Conservation (phyloP, 768 basidiomycete genomes). For the Suillus subaureus region DNA sequence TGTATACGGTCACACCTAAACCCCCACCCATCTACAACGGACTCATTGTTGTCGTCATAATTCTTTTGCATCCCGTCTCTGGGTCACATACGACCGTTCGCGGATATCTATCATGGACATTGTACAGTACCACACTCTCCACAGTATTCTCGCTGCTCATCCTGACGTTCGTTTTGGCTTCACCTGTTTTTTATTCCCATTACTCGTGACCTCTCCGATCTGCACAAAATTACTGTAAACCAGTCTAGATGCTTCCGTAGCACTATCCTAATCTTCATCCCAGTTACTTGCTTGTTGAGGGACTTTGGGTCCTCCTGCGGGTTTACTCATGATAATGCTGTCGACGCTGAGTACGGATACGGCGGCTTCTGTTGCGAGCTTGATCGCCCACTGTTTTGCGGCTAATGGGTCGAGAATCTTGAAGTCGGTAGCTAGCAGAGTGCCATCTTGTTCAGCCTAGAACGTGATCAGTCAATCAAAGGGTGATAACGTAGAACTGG, state of each 20-base stretch:
- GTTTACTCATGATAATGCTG: constrained; percentile 96
- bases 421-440: constrained; percentile 59
- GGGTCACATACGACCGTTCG: constrained; percentile 10
- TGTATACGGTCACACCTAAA: constrained; percentile 14
- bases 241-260: constrained; percentile 17
- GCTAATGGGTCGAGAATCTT: constrained; percentile 86
- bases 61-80: constrained; percentile 10
- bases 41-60: constrained; percentile 29
- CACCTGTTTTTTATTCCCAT: constrained; percentile 10
- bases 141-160: constrained; percentile 7
- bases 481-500: not conserved
- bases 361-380: constrained; percentile 90
- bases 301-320: constrained; percentile 39
- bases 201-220: constrained; percentile 25
- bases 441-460: constrained; percentile 80
- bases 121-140: constrained; percentile 26
- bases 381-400: constrained; percentile 88
- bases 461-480: constrained; percentile 11
- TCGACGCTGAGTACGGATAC: constrained; percentile 92
- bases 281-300: constrained; percentile 87
- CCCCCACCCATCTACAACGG: constrained; percentile 12
- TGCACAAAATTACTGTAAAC: constrained; percentile 30
- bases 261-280: constrained; percentile 64
- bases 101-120: constrained; percentile 35
- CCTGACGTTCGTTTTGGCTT: constrained; percentile 11